Conservation (phyloP, 768 basidiomycete species). For the Termitomyces sp. region DNA sequence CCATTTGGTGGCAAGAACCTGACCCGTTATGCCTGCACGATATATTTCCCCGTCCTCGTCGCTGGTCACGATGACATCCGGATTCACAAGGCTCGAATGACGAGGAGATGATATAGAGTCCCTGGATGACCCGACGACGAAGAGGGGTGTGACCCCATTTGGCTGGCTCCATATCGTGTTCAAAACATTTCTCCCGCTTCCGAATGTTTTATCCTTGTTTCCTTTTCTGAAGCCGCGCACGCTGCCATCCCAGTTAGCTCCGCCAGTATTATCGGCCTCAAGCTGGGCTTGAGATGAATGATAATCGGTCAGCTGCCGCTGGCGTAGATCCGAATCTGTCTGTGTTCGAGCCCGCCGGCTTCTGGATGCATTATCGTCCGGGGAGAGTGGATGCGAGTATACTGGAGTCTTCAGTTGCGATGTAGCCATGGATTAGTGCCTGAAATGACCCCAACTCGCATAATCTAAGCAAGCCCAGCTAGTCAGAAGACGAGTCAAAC, state of each 20-base stretch:
- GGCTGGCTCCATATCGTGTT: slow-evolving; percentile 37
- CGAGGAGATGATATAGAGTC: slow-evolving; percentile 18
- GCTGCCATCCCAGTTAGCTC: slow-evolving; percentile 43
- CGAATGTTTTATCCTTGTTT: slow-evolving; percentile 24
- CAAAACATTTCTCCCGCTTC: slow-evolving; percentile 20
- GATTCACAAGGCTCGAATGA: slow-evolving; percentile 16
- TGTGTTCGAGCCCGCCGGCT: slow-evolving; percentile 45
- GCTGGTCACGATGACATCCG: slow-evolving; percentile 29
- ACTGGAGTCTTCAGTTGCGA: slow-evolving; percentile 51
- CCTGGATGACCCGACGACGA: slow-evolving; percentile 39
- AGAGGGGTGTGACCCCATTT: slow-evolving; percentile 27
- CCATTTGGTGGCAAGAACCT: slow-evolving; percentile 69
- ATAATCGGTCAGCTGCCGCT: slow-evolving; percentile 44
- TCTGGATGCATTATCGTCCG: slow-evolving; percentile 44
- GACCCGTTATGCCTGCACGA: slow-evolving; percentile 28
- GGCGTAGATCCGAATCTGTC: slow-evolving; percentile 22
- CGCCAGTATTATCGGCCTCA: slow-evolving; percentile 37
- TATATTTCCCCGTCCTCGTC: slow-evolving; percentile 33
- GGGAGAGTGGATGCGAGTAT: slow-evolving; percentile 68
- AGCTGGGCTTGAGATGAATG: slow-evolving; percentile 61
- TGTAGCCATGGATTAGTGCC: slow-evolving; percentile 29
- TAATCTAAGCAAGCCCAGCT: slow-evolving; percentile 3
- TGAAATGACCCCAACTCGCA: background rate
- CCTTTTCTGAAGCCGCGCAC: slow-evolving; percentile 52
- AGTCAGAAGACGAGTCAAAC: background rate